Evolutionary conservation across 169 alveolate species (phyloP).

Genomic region (Cystoisospora suis): DNA sequence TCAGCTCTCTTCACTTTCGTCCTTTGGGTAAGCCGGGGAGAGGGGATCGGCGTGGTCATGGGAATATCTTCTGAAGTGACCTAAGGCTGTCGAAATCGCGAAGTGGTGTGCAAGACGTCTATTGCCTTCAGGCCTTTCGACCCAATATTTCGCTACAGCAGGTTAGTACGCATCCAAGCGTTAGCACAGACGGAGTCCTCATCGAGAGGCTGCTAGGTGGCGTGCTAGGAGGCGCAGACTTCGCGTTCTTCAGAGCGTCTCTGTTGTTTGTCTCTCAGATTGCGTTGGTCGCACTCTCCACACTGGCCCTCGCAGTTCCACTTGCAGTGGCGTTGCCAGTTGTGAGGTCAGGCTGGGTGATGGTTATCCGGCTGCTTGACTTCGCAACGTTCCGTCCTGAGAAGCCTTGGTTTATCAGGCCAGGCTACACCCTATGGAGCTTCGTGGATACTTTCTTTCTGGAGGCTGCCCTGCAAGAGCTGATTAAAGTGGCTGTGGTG

Average conservation of each 20-base stretch:
- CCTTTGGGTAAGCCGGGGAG: not conserved
- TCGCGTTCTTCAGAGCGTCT: not conserved
- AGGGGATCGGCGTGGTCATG: not conserved
- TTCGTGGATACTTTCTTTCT: slow-evolving; percentile 29
- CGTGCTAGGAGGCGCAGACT: not conserved
- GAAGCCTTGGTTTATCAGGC: not conserved
- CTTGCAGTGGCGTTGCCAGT: slow-evolving; percentile 26
- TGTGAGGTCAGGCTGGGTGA: slow-evolving; percentile 39
- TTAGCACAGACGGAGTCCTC: not conserved
- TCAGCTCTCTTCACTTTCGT: not conserved
- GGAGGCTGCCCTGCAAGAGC: slow-evolving; percentile 21
- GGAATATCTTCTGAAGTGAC: not conserved
- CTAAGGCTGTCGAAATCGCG: not conserved
- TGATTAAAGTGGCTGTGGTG: not conserved
- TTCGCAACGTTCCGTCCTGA: not conserved
- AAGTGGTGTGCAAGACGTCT: not conserved
- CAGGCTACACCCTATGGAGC: slow-evolving; percentile 44
- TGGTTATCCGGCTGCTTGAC: slow-evolving; percentile 43
- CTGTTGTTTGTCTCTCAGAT: not conserved
- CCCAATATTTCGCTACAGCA: not conserved
- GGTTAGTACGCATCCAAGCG: not conserved
- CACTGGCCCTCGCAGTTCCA: slow-evolving; percentile 36
- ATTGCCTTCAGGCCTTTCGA: not conserved
- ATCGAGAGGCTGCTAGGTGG: not conserved
- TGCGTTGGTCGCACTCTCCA: slow-evolving; percentile 14